Conservation (phyloP, 192 early-diverging fungal species). For the Entomortierella parvispora region DNA sequence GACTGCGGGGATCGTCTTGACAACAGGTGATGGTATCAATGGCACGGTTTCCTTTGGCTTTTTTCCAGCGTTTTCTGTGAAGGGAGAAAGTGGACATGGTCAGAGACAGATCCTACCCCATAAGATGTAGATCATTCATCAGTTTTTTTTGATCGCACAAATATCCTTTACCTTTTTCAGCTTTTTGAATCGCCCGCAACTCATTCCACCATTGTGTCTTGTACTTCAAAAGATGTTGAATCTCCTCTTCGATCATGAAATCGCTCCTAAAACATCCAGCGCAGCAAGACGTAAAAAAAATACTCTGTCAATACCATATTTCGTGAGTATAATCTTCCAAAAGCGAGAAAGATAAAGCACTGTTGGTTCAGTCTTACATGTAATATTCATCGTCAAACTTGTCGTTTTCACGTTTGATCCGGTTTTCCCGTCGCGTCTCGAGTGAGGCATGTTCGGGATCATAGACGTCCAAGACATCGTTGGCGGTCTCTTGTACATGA, state of each 20-base stretch:
- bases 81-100: too few species aligned
- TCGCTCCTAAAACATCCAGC: conserved; percentile 78
- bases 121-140: not conserved
- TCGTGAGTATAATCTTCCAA: not conserved
- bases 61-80: not conserved
- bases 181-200: conserved; percentile 74
- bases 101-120: too few species aligned
- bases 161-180: conserved; percentile 28
- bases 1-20: not conserved
- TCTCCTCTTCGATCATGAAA: conserved; percentile 88
- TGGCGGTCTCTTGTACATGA: conserved; percentile 76
- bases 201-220: conserved; percentile 73
- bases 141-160: not conserved
- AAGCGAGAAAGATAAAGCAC: not conserved
- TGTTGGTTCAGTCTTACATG: conserved; percentile 60
- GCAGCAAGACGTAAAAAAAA: not conserved
- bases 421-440: conserved; percentile 64
- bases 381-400: conserved; percentile 96
- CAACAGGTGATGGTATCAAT: not conserved
- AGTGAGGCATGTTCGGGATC: conserved; percentile 67
- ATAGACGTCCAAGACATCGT: conserved; percentile 73
- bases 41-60: not conserved
- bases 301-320: not conserved
- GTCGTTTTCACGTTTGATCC: conserved; percentile 77
- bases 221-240: conserved; percentile 77